Conservation (phyloP, 2,329 filamentous ascomycete species). For the Phyllosticta paracitricarpa region DNA sequence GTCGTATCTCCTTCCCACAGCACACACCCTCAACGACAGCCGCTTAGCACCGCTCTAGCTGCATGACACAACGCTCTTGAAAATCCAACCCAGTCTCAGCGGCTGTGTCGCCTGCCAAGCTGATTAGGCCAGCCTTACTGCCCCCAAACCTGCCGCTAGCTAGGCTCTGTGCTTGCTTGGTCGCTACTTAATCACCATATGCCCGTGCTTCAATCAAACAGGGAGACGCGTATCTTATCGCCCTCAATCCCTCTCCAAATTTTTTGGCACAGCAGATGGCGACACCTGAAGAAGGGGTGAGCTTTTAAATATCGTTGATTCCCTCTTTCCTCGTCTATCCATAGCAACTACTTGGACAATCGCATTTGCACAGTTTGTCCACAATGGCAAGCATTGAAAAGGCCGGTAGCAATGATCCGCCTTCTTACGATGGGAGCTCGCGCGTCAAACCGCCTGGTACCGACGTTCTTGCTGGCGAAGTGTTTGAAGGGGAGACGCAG, state of each 20-base stretch:
- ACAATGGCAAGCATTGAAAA: not conserved
- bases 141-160: not conserved
- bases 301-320: not conserved
- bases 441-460: not conserved
- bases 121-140: not conserved
- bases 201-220: not conserved
- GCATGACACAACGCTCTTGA: not conserved
- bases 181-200: not conserved
- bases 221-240: not conserved
- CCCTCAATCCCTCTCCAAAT: not conserved
- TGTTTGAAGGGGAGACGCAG: slow-evolving; percentile 5
- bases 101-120: not conserved
- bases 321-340: not conserved
- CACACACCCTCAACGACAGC: not conserved
- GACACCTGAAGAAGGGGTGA: not conserved
- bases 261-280: not conserved
- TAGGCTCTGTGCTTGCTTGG: not conserved
- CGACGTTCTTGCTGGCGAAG: slow-evolving; percentile 4
- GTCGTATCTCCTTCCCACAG: not conserved
- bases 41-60: not conserved
- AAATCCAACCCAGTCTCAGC: not conserved
- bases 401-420: not conserved
- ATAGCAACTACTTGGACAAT: not conserved
- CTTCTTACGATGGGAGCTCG: not conserved
- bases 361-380: not conserved